Evolutionary conservation across 192 early-diverging fungal genomes (phyloP).

Genomic region (Podila horticola): DNA sequence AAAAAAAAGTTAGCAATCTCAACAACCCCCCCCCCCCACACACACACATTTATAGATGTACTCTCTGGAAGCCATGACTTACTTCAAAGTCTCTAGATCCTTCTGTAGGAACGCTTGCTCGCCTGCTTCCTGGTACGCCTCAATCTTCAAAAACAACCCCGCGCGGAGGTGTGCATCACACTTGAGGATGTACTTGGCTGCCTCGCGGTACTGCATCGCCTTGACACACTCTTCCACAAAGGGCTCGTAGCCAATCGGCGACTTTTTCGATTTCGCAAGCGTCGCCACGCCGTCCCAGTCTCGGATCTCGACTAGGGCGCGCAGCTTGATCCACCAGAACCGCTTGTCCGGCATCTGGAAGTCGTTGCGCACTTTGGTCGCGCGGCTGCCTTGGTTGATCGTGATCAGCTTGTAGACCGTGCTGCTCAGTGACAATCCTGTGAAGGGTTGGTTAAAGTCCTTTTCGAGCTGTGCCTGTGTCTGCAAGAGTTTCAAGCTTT

Average conservation of each 20-base stretch:
- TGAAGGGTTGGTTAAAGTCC: slow-evolving; percentile 71
- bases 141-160: slow-evolving; percentile 74
- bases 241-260: slow-evolving; percentile 84
- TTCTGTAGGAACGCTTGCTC: slow-evolving; percentile 70
- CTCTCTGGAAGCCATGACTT: slow-evolving; percentile 15
- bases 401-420: slow-evolving; percentile 86
- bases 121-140: slow-evolving; percentile 78
- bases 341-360: slow-evolving; percentile 89
- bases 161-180: slow-evolving; percentile 73
- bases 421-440: slow-evolving; percentile 82
- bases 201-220: slow-evolving; percentile 79
- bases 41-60: too few relatives aligned
- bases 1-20: too few relatives aligned
- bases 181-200: slow-evolving; percentile 77
- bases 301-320: slow-evolving; percentile 78
- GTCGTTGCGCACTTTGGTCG: slow-evolving; percentile 82
- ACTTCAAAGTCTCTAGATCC: slow-evolving; percentile 72
- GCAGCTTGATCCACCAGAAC: slow-evolving; percentile 93
- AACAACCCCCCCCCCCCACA: too few relatives aligned
- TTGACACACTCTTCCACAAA: slow-evolving; percentile 87
- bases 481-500: slow-evolving; percentile 80
- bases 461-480: slow-evolving; percentile 80
- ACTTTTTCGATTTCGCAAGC: slow-evolving; percentile 76
- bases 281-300: slow-evolving; percentile 93
- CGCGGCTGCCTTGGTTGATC: slow-evolving; percentile 75